Evolutionary conservation across 2,329 filamentous ascomycete genomes (phyloP).

Genomic region (Penicillium sp.): DNA sequence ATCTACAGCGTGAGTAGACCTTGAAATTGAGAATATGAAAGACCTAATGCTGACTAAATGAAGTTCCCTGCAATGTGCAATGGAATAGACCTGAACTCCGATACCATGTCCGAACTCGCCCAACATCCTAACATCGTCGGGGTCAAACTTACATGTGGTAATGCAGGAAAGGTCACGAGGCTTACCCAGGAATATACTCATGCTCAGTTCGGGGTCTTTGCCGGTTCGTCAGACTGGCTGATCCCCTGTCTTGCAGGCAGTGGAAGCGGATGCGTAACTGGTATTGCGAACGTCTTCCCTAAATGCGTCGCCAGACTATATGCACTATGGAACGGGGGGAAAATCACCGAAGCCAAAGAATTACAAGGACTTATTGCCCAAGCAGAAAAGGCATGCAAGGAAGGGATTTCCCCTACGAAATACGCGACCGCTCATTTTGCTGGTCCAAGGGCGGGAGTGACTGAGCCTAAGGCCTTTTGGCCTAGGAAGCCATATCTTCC

Average conservation of each 20-base stretch:
- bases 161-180: constrained; percentile 36
- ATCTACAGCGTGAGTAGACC: constrained; percentile 51
- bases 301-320: constrained; percentile 50
- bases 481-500: constrained; percentile 54
- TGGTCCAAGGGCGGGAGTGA: constrained; percentile 48
- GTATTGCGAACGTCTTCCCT: constrained; percentile 57
- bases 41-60: not conserved
- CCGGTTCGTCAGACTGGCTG: constrained; percentile 54
- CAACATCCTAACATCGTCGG: constrained; percentile 43
- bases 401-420: constrained; percentile 56
- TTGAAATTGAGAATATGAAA: not conserved
- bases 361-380: constrained; percentile 54
- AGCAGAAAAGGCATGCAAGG: constrained; percentile 60
- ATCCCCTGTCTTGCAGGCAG: constrained; percentile 49
- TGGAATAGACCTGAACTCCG: constrained; percentile 53
- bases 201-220: constrained; percentile 52
- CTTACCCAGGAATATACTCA: constrained; percentile 45
- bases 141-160: constrained; percentile 45
- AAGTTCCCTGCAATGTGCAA: constrained; percentile 44
- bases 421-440: constrained; percentile 54
- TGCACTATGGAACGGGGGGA: constrained; percentile 49
- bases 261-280: constrained; percentile 54
- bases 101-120: constrained; percentile 35
- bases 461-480: constrained; percentile 44
- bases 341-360: constrained; percentile 45